Percentiles rank a stretch among this genome's conserved stretches.
These are phyloP conservation scores for Wilhelminamyces savonicus DNA, from an alignment of 805 yeast genomes.

Conservation along the genomic window DNA sequence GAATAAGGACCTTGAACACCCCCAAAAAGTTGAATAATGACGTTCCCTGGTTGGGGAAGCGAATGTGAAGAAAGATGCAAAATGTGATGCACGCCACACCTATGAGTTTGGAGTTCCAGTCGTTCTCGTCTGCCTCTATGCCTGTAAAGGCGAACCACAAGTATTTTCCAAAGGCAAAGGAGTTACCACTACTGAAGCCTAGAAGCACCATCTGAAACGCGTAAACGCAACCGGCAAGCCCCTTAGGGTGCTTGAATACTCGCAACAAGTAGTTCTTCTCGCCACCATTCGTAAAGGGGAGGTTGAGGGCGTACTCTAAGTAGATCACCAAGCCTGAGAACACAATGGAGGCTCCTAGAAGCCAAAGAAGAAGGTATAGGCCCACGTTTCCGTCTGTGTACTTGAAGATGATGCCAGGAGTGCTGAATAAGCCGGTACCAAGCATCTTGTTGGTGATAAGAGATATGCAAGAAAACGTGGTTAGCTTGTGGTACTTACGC, in stretches of 20 bases:
- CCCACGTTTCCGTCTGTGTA: slow-evolving; percentile 34
- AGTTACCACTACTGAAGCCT: slow-evolving; percentile 58
- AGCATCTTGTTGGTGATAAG: slow-evolving; percentile 38
- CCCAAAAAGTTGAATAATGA: slow-evolving; percentile 50
- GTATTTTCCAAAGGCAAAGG: slow-evolving; percentile 61
- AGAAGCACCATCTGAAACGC: slow-evolving; percentile 51
- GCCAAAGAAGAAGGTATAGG: slow-evolving; percentile 25
- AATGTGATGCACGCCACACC: slow-evolving; percentile 44
- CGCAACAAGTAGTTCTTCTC: slow-evolving; percentile 35
- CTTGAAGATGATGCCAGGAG: slow-evolving; percentile 34
- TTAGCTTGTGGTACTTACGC: slow-evolving; percentile 9
- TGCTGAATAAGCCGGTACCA: slow-evolving; percentile 38
- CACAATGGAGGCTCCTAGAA: slow-evolving; percentile 31
- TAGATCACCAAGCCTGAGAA: slow-evolving; percentile 35
- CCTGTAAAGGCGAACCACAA: slow-evolving; percentile 32
- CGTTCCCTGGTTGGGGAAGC: slow-evolving; percentile 45
- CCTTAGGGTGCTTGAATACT: slow-evolving; percentile 25
- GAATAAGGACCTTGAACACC: slow-evolving; percentile 44
- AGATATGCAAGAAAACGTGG: slow-evolving; percentile 29
- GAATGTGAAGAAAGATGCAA: slow-evolving; percentile 42
- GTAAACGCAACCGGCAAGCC: slow-evolving; percentile 32
- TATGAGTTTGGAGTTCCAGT: slow-evolving; percentile 36
- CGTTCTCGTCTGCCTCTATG: slow-evolving; percentile 17
- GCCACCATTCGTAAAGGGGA: slow-evolving; percentile 38
- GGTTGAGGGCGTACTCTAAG: slow-evolving; percentile 33